phyloP scores from a whole-genome alignment of 2,329 filamentous ascomycete genomes.

The Paecilomyces dactylethromorphus region DNA sequence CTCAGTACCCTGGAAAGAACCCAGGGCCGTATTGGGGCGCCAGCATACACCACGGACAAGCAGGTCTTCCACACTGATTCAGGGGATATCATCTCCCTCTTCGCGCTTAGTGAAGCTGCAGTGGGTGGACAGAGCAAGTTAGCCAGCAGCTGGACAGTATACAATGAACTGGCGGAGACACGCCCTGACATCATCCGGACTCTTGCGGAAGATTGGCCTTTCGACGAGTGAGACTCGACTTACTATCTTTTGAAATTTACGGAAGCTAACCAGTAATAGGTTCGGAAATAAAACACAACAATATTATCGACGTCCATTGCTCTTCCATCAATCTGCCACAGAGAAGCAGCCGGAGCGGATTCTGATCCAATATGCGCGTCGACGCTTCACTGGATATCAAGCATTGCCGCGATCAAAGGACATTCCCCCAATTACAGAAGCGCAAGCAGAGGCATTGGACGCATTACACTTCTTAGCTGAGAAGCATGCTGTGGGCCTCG shows the following conservation, averaged over 20 bases:
- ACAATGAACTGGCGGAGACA: constrained; percentile 48
- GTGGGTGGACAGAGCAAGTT: constrained; percentile 48
- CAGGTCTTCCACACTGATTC: constrained; percentile 52
- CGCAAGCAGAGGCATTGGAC: constrained; percentile 48
- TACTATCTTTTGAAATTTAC: background rate
- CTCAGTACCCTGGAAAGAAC: constrained; percentile 29
- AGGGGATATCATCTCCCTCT: constrained; percentile 49
- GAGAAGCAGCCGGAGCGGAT: constrained; percentile 45
- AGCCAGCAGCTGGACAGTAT: constrained; percentile 48
- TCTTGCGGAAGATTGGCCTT: constrained; percentile 42
- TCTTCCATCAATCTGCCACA: constrained; percentile 48
- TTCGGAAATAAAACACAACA: constrained; percentile 45
- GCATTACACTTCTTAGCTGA: constrained; percentile 45
- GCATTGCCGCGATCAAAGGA: constrained; percentile 34
- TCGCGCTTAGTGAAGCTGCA: constrained; percentile 40
- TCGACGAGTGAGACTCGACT: constrained; percentile 35
- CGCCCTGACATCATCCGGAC: constrained; percentile 49
- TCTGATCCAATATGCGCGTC: constrained; percentile 55
- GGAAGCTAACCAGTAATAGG: constrained; percentile 22
- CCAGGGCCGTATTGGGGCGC: constrained; percentile 31
- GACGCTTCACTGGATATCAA: constrained; percentile 49
- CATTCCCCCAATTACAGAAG: constrained; percentile 46
- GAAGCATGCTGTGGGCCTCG: constrained; percentile 34
- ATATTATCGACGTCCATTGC: constrained; percentile 37
- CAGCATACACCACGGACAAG: constrained; percentile 37